These are phyloP conservation scores for Cryptococcus amylolentus DNA, from an alignment of 1,284 basidiomycete genomes.

Conservation along the genomic window DNA sequence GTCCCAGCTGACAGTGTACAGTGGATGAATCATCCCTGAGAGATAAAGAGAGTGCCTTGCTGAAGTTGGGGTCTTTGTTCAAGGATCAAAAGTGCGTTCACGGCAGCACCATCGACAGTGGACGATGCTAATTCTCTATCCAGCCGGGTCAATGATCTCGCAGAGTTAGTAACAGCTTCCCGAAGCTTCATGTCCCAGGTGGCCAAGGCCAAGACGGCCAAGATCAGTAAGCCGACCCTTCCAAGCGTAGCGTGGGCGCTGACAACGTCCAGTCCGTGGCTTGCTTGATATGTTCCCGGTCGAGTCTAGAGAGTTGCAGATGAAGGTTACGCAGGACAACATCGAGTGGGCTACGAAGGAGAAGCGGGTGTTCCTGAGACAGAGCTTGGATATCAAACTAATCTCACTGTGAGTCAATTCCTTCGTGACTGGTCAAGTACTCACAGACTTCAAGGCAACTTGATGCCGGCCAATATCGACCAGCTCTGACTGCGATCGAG, in stretches of 20 bases:
- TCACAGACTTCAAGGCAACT: constrained; percentile 47
- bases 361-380: constrained; percentile 93
- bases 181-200: constrained; percentile 88
- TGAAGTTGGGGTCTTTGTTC: constrained; percentile 84
- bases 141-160: constrained; percentile 80
- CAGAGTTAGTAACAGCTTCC: constrained; percentile 80
- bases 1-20: constrained; percentile 8
- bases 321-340: constrained; percentile 80
- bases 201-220: constrained; percentile 97
- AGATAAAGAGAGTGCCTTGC: constrained; percentile 80
- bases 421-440: background rate
- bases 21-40: constrained; percentile 61
- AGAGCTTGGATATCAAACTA: constrained; percentile 87
- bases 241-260: background rate
- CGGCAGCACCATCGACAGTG: background rate
- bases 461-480: constrained; percentile 74
- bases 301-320: constrained; percentile 73
- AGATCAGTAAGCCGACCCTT: constrained; percentile 66
- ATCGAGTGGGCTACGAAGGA: constrained; percentile 89
- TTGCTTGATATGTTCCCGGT: constrained; percentile 86
- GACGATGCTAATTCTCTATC: background rate
- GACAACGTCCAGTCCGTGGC: constrained; percentile 66
- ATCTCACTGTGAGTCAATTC: constrained; percentile 66
- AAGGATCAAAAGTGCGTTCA: constrained; percentile 71
- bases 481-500: constrained; percentile 79